Evolutionary conservation across 78 protist species (phyloP), one percentile per base, ranked within the genome.

Genomic region (Cavenderia fasciculata): DNA sequence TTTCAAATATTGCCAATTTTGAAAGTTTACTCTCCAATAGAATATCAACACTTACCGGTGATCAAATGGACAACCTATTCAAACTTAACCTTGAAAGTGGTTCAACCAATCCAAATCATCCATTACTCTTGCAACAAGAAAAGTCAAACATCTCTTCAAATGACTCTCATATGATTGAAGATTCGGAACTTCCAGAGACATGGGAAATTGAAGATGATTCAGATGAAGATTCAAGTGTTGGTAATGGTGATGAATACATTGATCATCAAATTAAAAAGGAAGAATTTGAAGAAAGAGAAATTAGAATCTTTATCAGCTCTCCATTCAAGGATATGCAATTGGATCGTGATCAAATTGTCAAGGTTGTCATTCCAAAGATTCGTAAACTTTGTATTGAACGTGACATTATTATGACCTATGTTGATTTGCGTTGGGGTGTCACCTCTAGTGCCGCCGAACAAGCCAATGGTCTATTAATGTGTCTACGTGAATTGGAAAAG

Each of bases 401-500:
- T 11, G 95, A 92, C 27, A 68, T 92, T 0, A 62, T 74, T 0
- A 59, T 92, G 6, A 85, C 61, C 40, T 69, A 74, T 41, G 95
- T 92, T 7, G 95, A 92, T 51, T 41, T 92, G 21, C 59, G 95
- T 34, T 92, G 95, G 95, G 95, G 95, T 54, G 95, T 92, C 11
- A 92, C 95, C 0, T 43, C 36, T 12, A 86, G 29, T 27, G 92
- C 84, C 46, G 46, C 74, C 5, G 87, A 92, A 49, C 87, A 74
- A 54, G 68, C 91, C 2, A 57, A 38, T 19, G 74, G 85, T 25
- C 59, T 92, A 6, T 11, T 52, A 10, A 92, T 85, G 92, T 92
- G 95, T 33, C 46, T 92, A 11, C 77, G 76, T 18, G 95, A 92
- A 25, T 38, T 92, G 25, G 85, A 72, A 16, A 92, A 85, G 59